Base-by-base conservation (phyloP, 495 filamentous ascomycete genomes). In the Penicillium dipodomyicola region DNA sequence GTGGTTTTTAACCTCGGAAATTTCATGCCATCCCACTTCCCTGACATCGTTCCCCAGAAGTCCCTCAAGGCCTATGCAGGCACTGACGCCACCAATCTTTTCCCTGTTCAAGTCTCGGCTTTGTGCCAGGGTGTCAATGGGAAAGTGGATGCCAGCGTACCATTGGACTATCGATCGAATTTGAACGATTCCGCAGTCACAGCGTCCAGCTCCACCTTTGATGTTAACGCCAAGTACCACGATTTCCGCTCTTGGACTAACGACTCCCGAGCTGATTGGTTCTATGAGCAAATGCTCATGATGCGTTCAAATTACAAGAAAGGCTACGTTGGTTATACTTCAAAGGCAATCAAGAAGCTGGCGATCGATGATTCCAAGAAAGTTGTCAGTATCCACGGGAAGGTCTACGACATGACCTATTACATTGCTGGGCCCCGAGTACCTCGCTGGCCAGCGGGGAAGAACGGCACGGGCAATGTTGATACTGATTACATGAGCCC, bases 51-150 rank as follows among this genome's bases (percentile, higher is more conserved):
- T 43, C 82, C 84, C 2, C 63, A 82, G 32, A 82, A 85, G 53
- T 67, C 79, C 5, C 70, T 97, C 45, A 76, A 86, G 55, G 84
- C 86, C 56, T 99, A 97, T 64, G 91, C 87, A 47, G 94, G 94
- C 41, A 65, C 83, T 17, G 94, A 97, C 63, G 90, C 92, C 45
- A 92, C 91, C 17, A 77, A 80, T 42, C 79, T 99, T 14, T 99
- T 99, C 74, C 94, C 94, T 0, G 80, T 99, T 12, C 94, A 99
- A 67, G 94, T 97, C 15, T 95, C 89, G 4, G 90, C 93, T 35
- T 77, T 97, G 37, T 99, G 94, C 72, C 82, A 87, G 44, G 94
- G 94, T 35, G 80, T 80, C 29, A 71, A 82, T 50, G 90, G 89
- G 22, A 43, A 58, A 63, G 79, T 93, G 25, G 81, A 90, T 62